Evolutionary conservation across 805 yeast species (phyloP), one percentile per base, ranked within the genome.

Genomic region (Hermanozyma aechmeae): DNA sequence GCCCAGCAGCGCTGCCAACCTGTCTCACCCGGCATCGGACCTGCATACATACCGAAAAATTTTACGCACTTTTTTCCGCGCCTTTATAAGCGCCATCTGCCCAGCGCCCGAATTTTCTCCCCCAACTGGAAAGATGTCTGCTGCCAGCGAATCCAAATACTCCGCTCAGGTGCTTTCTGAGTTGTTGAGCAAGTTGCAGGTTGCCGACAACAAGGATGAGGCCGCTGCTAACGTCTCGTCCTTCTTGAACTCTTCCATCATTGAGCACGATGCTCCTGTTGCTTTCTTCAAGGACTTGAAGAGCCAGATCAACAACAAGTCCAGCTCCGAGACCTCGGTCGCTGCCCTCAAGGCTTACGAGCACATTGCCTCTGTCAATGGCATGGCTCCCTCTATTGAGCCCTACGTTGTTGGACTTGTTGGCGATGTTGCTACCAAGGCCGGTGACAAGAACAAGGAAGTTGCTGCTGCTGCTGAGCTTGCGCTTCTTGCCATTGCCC

Each of bases 211-310:
- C 58, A 77, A 87, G 61, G 77, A 74, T 39, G 77, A 73, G 56
- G 87, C 93, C 58, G 92, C 96, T 55, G 61, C 80, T 51, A 84
- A 83, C 58, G 83, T 92, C 51, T 76, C 97, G 44, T 73, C 92
- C 40, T 87, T 92, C 73, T 74, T 92, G 65, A 89, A 89, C 68
- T 93, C 96, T 48, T 83, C 89, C 56, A 86, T 87, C 67, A 87
- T 89, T 61, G 98, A 92, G 72, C 97, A 92, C 66, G 97, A 89
- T 68, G 92, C 86, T 46, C 97, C 99, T 53, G 78, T 68, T 53
- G 77, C 74, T 52, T 86, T 89, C 75, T 84, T 89, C 63, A 63
- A 61, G 40, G 74, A 79, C 59, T 75, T 92, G 59, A 68, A 72
- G 58, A 73, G 72, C 51, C 76, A 92, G 46, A 68, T 89, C 52